Evolutionary conservation across 140 eudicot genomes (phyloP).

Genomic region (Flaveria floridana): DNA sequence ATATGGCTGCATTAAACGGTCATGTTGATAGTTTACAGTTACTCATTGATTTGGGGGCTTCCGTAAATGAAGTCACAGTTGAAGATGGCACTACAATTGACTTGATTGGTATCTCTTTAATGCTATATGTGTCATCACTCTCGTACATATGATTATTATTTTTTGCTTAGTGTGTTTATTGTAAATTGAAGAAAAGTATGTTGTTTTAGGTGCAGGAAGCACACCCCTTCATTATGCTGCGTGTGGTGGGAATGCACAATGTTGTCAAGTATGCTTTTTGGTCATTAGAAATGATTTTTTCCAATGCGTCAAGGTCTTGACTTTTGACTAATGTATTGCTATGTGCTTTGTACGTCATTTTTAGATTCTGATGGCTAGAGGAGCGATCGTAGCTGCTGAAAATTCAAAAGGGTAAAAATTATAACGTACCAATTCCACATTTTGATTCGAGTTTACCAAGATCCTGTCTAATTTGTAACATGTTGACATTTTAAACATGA

Average conservation of each 20-base stretch:
- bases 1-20: constrained; percentile 95
- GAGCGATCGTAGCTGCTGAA: constrained; percentile 63
- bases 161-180: no score
- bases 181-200: not conserved
- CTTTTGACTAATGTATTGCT: not conserved
- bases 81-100: constrained; percentile 91
- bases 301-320: not conserved
- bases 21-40: constrained; percentile 68
- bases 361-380: constrained; percentile 22
- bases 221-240: constrained; percentile 77
- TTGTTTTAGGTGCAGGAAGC: constrained; percentile 59
- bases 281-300: not conserved
- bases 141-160: not conserved
- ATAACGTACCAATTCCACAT: not conserved
- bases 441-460: no score
- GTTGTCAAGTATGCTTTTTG: constrained; percentile 24
- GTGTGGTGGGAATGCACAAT: constrained; percentile 68
- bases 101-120: constrained; percentile 54
- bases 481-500: constrained; percentile 34
- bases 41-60: constrained; percentile 86
- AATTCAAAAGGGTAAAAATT: constrained; percentile 71
- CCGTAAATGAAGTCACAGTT: constrained; percentile 58
- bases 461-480: not conserved
- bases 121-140: not conserved
- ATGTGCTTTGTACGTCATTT: not conserved